Evolutionary conservation across 1,284 basidiomycete species (phyloP).

Genomic region (Chalciporus sp.): DNA sequence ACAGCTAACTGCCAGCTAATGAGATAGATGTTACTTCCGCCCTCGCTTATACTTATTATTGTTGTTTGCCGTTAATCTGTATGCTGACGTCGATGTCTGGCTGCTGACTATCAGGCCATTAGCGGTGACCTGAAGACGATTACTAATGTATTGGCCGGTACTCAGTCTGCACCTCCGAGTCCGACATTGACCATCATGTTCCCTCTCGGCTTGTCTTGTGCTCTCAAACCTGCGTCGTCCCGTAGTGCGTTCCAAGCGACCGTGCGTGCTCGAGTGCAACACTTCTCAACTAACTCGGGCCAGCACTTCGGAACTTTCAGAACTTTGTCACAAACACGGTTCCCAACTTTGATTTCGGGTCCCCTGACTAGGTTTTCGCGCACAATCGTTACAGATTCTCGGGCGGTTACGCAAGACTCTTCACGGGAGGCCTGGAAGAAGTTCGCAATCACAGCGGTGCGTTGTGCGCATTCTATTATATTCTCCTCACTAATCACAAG

Average conservation of each 20-base stretch:
- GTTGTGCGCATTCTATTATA: conserved; percentile 18
- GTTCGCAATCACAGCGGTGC: conserved; percentile 52
- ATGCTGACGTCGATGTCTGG: conserved; percentile 19
- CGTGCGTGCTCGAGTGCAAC: conserved; percentile 9
- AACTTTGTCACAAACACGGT: conserved; percentile 27
- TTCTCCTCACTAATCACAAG: conserved; percentile 4
- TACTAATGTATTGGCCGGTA: conserved; percentile 7
- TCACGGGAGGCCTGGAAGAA: conserved; percentile 50
- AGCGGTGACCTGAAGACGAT: conserved; percentile 17
- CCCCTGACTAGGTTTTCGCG: conserved; percentile 32
- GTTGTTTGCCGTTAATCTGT: conserved; percentile 6
- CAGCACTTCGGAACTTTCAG: conserved; percentile 9
- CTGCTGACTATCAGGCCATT: too few relatives aligned
- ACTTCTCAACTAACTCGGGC: conserved; percentile 18
- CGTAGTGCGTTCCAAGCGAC: conserved; percentile 33
- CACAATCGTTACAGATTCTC: conserved; percentile 46
- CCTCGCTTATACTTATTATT: not conserved
- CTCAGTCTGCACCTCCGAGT: not conserved
- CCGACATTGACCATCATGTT: conserved; percentile 34
- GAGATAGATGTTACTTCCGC: not conserved
- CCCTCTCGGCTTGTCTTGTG: conserved; percentile 26
- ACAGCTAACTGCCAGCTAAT: not conserved
- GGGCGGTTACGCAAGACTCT: conserved; percentile 40
- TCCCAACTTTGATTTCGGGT: conserved; percentile 20
- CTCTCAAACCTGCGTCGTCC: conserved; percentile 33